phyloP scores from a whole-genome alignment of 805 yeast genomes.

The Kodamaea hsintzibuensis region DNA sequence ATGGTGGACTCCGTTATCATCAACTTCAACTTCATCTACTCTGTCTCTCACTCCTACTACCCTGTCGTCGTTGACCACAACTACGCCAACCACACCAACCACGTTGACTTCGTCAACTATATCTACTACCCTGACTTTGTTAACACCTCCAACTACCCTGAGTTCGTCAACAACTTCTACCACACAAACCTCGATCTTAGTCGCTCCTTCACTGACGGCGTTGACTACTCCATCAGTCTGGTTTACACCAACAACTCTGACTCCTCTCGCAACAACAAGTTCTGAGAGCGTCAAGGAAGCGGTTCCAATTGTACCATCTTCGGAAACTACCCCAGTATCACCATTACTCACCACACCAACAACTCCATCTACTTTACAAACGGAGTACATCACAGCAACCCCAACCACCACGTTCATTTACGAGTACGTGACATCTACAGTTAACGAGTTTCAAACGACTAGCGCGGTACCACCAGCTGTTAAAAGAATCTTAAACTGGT shows the following conservation, averaged over 20 bases:
- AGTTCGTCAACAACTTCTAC: not conserved
- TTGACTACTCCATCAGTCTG: not conserved
- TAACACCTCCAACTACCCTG: not conserved
- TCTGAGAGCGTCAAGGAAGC: not conserved
- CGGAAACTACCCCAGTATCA: not conserved
- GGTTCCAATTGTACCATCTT: not conserved
- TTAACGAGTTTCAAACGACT: not conserved
- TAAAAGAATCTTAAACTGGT: conserved; percentile 1
- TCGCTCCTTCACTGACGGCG: not conserved
- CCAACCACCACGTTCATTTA: not conserved
- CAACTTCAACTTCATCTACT: conserved; percentile 8
- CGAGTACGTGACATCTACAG: not conserved
- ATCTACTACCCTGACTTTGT: not conserved
- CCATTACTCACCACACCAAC: not conserved
- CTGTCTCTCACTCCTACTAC: not conserved
- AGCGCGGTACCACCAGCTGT: conserved; percentile 3
- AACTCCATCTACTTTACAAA: not conserved
- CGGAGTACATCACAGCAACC: conserved; percentile 1
- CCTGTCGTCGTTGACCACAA: not conserved
- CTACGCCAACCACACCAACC: conserved; percentile 3
- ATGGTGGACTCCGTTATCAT: not conserved
- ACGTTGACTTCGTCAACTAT: conserved; percentile 5
- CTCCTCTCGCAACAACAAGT: not conserved
- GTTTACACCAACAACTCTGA: not conserved
- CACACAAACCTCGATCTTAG: not conserved